Base-by-base conservation (phyloP, 176 grass and related monocot genomes). In the Areca catechu region DNA sequence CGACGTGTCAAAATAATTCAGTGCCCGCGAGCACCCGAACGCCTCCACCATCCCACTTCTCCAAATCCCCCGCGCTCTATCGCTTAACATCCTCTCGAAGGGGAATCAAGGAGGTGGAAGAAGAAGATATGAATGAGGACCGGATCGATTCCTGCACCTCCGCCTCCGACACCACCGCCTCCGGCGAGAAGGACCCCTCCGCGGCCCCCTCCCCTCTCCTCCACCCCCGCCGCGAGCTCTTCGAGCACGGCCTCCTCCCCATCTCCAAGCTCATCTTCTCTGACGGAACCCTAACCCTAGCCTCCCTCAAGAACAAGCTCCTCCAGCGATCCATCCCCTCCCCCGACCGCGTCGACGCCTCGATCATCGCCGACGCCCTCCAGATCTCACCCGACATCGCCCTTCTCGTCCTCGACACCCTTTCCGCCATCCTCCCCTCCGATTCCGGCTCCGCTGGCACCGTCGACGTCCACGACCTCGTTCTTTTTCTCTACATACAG, bases 161-260 rank as follows among this genome's bases (percentile, higher is more conserved):
- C 22, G 1, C 23, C 50, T 53, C 48, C 3, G 15, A 3, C 24
- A 15, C 16, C n/a, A 9, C 15, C 20, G 55, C 59, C 23, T 0
- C 72, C 12, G 5, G 53, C 2, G 23, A 21, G 7, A n/a, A 7
- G 19, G 20, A 16, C 14, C 1, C 59, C 1, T 15, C 80, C 1
- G 10, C 24, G 0, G 0, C 57, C 15, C 30, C 73, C 7, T 0
- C 37, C 28, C 43, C 66, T 15, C 75, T 98, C 57, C 73, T 98
- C 48, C 87, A 81, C 5, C 87, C 93, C 18, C 84, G 93, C 7
- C 87, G 93, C 14, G 81, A 80, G 78, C 80, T 79, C 53, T 98
- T 98, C 70, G 93, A 98, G 72, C 79, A 98, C 56, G 93, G 93
- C 16, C 93, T 98, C 56, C 75, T 98, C 50, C 93, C 87, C 58